These are phyloP conservation scores for Diddensiella caesifluorescens DNA, from an alignment of 805 yeast genomes.

Conservation along the genomic window DNA sequence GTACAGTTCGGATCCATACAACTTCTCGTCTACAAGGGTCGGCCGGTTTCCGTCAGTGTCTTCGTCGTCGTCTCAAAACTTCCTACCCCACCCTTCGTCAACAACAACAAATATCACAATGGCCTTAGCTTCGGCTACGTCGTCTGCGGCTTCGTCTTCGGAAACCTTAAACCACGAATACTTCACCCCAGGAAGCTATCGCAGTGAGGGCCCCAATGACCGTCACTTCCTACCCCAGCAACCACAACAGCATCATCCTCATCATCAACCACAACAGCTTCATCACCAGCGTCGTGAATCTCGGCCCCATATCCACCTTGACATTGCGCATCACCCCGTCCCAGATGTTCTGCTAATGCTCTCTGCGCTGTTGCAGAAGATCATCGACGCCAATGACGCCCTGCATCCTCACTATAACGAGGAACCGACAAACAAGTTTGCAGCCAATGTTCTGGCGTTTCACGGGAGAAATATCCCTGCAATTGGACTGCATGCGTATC, in stretches of 20 bases:
- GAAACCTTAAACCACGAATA: slow-evolving; percentile 2
- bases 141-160: slow-evolving; percentile 24
- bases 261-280: slow-evolving; percentile 11
- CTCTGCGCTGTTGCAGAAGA: slow-evolving; percentile 75
- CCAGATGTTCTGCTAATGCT: slow-evolving; percentile 78
- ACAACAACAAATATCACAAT: slow-evolving; percentile 28
- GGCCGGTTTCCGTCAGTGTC: slow-evolving; percentile 3
- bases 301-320: slow-evolving; percentile 32
- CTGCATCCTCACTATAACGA: slow-evolving; percentile 50
- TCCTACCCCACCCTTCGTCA: slow-evolving; percentile 36
- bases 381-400: slow-evolving; percentile 84
- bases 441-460: slow-evolving; percentile 63
- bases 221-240: slow-evolving; percentile 12
- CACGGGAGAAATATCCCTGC: slow-evolving; percentile 97
- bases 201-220: slow-evolving; percentile 2
- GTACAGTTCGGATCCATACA: slow-evolving; percentile 32
- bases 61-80: slow-evolving; percentile 6
- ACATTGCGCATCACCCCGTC: slow-evolving; percentile 79
- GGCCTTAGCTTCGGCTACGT: slow-evolving; percentile 19
- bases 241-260: slow-evolving; percentile 14
- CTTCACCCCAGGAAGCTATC: neutral
- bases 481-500: slow-evolving; percentile 83
- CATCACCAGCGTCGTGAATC: too few relatives aligned
- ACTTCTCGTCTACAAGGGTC: slow-evolving; percentile 14
- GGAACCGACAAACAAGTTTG: slow-evolving; percentile 29